These are phyloP conservation scores for Phytophthora kernoviae DNA, from an alignment of 352 stramenopile genomes.

Conservation along the genomic window DNA sequence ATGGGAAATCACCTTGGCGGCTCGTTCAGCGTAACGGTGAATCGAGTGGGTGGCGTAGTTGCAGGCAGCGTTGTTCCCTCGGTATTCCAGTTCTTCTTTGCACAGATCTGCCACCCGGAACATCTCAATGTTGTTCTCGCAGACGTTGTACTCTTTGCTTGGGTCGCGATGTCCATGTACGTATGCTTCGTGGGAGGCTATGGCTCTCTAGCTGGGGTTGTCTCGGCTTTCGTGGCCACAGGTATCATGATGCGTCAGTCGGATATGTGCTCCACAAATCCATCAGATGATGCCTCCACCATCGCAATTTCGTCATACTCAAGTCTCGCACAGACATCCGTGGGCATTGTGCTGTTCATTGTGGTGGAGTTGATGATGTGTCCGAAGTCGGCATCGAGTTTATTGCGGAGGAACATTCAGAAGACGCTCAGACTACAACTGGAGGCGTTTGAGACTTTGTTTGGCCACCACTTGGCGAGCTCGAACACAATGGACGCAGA, in stretches of 20 bases:
- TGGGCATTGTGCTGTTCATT: conserved; percentile 81
- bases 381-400: conserved; percentile 56
- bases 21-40: conserved; percentile 76
- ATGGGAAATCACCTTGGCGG: conserved; percentile 76
- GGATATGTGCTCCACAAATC: conserved; percentile 45
- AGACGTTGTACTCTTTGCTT: conserved; percentile 55
- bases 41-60: conserved; percentile 77
- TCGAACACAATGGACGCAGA: conserved; percentile 51
- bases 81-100: conserved; percentile 84
- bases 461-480: conserved; percentile 64
- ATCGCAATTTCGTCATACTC: conserved; percentile 75
- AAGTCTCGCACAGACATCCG: conserved; percentile 70
- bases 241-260: conserved; percentile 65
- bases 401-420: conserved; percentile 71
- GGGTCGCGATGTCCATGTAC: conserved; percentile 69
- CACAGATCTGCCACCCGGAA: conserved; percentile 53
- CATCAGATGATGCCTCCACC: conserved; percentile 32
- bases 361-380: conserved; percentile 62
- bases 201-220: conserved; percentile 57
- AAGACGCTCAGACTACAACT: conserved; percentile 65
- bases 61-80: conserved; percentile 77
- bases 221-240: conserved; percentile 67
- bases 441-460: conserved; percentile 61
- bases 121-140: conserved; percentile 44
- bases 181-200: conserved; percentile 64